These are phyloP conservation scores for Cenchrus fungigraminus DNA, from an alignment of 176 grass and related monocot genomes.

Conservation along the genomic window DNA sequence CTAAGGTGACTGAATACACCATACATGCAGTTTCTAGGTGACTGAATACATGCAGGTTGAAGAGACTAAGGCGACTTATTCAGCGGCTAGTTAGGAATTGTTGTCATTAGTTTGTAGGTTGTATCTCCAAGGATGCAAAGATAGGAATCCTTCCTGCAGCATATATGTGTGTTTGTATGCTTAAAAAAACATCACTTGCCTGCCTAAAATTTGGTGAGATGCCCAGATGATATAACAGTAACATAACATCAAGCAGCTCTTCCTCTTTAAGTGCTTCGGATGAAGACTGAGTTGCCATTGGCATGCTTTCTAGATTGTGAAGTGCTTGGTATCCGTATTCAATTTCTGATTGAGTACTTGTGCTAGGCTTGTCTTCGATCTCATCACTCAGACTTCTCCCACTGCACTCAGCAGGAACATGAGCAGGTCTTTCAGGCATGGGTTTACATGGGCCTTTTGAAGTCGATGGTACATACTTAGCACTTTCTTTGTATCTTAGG, in stretches of 20 bases:
- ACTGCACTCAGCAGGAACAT: slow-evolving; percentile 63
- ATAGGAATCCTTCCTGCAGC: slow-evolving; percentile 6
- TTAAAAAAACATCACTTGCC: slow-evolving; percentile 57
- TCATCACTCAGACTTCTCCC: slow-evolving; percentile 69
- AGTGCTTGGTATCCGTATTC: slow-evolving; percentile 66
- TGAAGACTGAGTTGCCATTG: slow-evolving; percentile 48
- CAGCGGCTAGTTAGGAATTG: neutral
- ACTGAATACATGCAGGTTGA: neutral
- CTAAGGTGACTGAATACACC: neutral
- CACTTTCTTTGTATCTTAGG: slow-evolving; percentile 57
- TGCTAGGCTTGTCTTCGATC: slow-evolving; percentile 69
- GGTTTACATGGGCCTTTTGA: slow-evolving; percentile 65
- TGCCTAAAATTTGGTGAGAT: slow-evolving; percentile 82
- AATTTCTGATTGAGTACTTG: slow-evolving; percentile 62
- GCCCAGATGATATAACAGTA: slow-evolving; percentile 82
- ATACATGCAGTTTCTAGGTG: neutral
- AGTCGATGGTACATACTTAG: slow-evolving; percentile 57
- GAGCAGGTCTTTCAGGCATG: slow-evolving; percentile 55
- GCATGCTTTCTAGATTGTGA: slow-evolving; percentile 47
- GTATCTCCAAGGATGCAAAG: neutral
- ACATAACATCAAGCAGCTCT: slow-evolving; percentile 81
- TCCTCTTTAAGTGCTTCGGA: slow-evolving; percentile 70
- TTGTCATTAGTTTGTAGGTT: neutral
- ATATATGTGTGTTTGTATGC: slow-evolving; percentile 12
- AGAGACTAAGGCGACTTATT: slow-evolving; percentile 17